Evolutionary conservation across 768 basidiomycete species (phyloP).

Genomic region (Suillus alpinus): DNA sequence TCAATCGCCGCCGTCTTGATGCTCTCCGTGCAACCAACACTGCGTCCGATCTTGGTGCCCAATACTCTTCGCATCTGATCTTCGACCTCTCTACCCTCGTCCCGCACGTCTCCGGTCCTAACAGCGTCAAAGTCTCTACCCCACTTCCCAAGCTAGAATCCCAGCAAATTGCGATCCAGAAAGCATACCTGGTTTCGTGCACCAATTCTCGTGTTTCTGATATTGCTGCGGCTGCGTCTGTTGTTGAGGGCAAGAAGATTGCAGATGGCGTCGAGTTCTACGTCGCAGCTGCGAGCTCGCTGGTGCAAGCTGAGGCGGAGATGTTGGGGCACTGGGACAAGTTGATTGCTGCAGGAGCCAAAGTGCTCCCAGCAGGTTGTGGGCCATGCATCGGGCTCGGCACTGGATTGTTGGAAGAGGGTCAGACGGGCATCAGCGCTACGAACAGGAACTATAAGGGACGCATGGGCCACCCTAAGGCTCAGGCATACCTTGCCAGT

Average conservation of each 20-base stretch:
- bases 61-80: conserved; percentile 83
- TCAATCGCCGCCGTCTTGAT: conserved; percentile 72
- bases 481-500: conserved; percentile 92
- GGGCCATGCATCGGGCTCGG: conserved; percentile 98
- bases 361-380: conserved; percentile 91
- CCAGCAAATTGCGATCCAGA: conserved; percentile 78
- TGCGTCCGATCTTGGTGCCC: conserved; percentile 70
- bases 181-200: conserved; percentile 97
- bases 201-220: conserved; percentile 97
- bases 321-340: conserved; percentile 83
- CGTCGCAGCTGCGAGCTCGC: conserved; percentile 91
- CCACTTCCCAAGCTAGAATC: conserved; percentile 83
- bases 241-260: conserved; percentile 76
- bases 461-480: conserved; percentile 94
- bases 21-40: conserved; percentile 53
- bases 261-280: conserved; percentile 94
- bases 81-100: conserved; percentile 93
- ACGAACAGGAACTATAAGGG: conserved; percentile 99
- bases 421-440: conserved; percentile 93
- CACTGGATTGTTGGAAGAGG: conserved; percentile 88
- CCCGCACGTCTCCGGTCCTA: conserved; percentile 95
- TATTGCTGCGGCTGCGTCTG: conserved; percentile 88
- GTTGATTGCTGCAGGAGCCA: conserved; percentile 85
- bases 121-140: conserved; percentile 96
- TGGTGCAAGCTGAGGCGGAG: conserved; percentile 90